These are phyloP conservation scores for Trametes villosa DNA, from an alignment of 768 basidiomycete genomes.

Conservation along the genomic window DNA sequence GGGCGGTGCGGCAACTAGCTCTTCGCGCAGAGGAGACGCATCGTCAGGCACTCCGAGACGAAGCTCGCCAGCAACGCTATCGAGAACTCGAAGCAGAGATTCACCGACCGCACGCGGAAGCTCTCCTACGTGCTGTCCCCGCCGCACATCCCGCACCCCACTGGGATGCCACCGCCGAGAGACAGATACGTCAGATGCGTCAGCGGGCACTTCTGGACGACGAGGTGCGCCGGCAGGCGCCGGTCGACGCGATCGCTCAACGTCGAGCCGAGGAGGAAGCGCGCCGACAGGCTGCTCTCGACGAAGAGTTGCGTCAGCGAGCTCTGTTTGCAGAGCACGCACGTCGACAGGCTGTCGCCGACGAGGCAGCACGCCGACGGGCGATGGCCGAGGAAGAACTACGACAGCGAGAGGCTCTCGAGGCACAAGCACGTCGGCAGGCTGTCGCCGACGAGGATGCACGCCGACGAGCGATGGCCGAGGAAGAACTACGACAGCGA, in stretches of 20 bases:
- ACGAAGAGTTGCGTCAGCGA: neutral
- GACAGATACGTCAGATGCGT: no score
- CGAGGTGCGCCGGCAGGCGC: no score
- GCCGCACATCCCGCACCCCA: no score
- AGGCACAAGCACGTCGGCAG: neutral
- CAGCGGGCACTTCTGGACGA: no score
- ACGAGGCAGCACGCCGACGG: neutral
- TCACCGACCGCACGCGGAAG: neutral
- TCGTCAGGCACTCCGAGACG: neutral
- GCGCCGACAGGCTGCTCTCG: neutral
- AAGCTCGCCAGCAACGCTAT: neutral
- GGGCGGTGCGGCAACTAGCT: neutral
- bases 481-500: neutral
- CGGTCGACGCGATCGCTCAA: no score
- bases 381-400: neutral
- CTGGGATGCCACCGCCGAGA: no score
- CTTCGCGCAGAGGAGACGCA: neutral
- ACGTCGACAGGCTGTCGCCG: neutral
- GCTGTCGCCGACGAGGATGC: neutral
- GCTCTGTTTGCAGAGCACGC: neutral
- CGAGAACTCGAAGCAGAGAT: neutral
- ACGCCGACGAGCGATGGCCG: neutral
- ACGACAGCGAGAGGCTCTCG: neutral
- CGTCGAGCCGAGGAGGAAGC: neutral
- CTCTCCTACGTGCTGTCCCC: neutral